Base-by-base conservation (phyloP, 2,329 filamentous ascomycete genomes). In the Colletotrichum filicis region DNA sequence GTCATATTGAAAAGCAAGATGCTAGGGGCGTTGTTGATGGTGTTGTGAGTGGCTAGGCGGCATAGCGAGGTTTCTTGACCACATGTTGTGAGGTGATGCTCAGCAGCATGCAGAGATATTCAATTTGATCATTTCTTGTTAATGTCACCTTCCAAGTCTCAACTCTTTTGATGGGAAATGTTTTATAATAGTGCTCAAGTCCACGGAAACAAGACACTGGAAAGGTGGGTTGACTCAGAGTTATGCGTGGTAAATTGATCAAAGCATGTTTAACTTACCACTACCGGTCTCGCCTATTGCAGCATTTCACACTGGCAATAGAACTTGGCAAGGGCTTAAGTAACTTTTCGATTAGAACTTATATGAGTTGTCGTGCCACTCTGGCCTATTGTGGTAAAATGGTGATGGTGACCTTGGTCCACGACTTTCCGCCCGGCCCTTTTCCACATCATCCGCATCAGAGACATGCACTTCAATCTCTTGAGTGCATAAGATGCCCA, bases 401-500 rank as follows among this genome's bases (percentile, higher is more conserved):
- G 68, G 68, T 12, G 68, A 71, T 2, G 68, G 68, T 1, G 65
- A 37, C 3, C 68, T 35, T 16, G 68, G 65, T 4, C 55, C 68
- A n/a, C 26, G 64, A 22, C 6, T 4, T 6, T 28, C 6, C 16
- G 46, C 37, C 24, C 8, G 11, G 1, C 49, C 62, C 42, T n/a
- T 56, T 42, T 68, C 49, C 5, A 30, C 24, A 11, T 68, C 64
- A n/a, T 68, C 64, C 16, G 58, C 58, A 5, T 30, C 16, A 11
- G 64, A 61, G 9, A 71, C 52, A 5, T 57, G 64, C 11, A 71
- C 68, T 24, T 71, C 49, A 9, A 71, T 37, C 16, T 68, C 68
- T 26, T 71, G 64, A 11, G 64, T 68, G 12, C 68, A 42, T 28
- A 71, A 14, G 16, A 71, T 71, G 5, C 64, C 61, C 68, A 71